A percentile compares a stretch with the other conserved stretches of the same genome.
Conservation (phyloP, 208 protist genomes). For the Trypanosomatidae sp. region DNA sequence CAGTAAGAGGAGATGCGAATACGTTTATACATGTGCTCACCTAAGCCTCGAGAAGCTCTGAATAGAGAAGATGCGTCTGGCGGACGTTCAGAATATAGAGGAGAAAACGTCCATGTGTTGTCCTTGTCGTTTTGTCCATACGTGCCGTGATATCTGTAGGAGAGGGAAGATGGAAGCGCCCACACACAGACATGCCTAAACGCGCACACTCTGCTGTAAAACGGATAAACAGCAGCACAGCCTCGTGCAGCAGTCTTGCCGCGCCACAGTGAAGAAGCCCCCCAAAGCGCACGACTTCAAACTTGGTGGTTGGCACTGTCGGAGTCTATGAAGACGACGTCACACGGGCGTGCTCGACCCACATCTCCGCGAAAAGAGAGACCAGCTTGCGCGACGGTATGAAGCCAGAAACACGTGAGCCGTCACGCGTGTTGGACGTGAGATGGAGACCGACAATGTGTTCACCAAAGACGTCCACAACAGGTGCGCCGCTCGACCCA, state of each 20-base stretch:
- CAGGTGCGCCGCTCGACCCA: constrained; percentile 81
- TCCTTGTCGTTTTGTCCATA: not conserved
- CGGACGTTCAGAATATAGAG: not conserved
- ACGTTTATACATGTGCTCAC: not conserved
- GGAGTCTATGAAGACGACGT: not conserved
- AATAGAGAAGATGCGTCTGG: not conserved
- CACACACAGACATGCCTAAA: not conserved
- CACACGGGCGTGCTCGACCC: constrained; percentile 35
- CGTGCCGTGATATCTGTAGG: not conserved
- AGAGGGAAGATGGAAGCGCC: not conserved
- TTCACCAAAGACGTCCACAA: constrained; percentile 79
- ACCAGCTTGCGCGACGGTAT: constrained; percentile 74
- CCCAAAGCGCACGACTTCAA: not conserved
- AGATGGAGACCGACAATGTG: constrained; percentile 84
- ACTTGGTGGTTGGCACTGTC: not conserved
- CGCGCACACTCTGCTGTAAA: not conserved
- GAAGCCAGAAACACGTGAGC: constrained; percentile 81
- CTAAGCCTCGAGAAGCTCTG: no score
- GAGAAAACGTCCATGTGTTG: not conserved
- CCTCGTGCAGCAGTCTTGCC: not conserved
- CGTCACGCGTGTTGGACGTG: constrained; percentile 77
- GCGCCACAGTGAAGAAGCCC: not conserved
- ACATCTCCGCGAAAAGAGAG: constrained; percentile 70
- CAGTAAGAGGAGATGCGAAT: not conserved
- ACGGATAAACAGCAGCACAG: no score